Evolutionary conservation across 805 yeast species (phyloP).

Genomic region (Isabelozyma heimii): DNA sequence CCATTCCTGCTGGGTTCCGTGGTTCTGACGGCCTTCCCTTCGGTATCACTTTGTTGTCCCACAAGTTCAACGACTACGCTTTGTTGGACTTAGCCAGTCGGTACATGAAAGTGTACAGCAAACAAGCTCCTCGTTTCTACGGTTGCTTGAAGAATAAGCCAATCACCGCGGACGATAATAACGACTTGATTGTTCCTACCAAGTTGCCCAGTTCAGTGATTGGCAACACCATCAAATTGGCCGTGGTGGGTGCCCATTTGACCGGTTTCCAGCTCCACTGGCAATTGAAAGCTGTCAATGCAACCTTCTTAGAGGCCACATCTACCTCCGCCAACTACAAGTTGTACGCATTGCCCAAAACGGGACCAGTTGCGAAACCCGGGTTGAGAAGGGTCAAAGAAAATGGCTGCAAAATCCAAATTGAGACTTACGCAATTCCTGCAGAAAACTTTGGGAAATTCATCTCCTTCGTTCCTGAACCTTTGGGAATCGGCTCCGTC

Average conservation of each 20-base stretch:
- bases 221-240: constrained; percentile 56
- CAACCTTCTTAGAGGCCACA: constrained; percentile 63
- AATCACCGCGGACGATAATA: constrained; percentile 34
- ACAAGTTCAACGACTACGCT: constrained; percentile 85
- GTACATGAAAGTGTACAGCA: constrained; percentile 51
- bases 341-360: constrained; percentile 77
- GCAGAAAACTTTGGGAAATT: constrained; percentile 75
- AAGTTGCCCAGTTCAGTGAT: constrained; percentile 21
- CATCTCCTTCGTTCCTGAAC: constrained; percentile 87
- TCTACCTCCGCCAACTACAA: constrained; percentile 70
- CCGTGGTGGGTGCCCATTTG: constrained; percentile 96
- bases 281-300: constrained; percentile 86
- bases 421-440: constrained; percentile 87
- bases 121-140: constrained; percentile 48
- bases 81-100: constrained; percentile 77
- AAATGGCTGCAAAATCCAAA: constrained; percentile 57
- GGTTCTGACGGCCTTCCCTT: constrained; percentile 83
- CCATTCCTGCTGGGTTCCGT: constrained; percentile 85
- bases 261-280: constrained; percentile 87
- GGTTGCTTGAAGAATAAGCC: constrained; percentile 48
- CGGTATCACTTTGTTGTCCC: constrained; percentile 83
- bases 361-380: constrained; percentile 85
- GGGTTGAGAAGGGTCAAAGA: constrained; percentile 72
- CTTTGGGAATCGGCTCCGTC: constrained; percentile 92
- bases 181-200: constrained; percentile 49